phyloP scores from a whole-genome alignment of 202 grass and related monocot species.

The Brachypodium distachyon region DNA sequence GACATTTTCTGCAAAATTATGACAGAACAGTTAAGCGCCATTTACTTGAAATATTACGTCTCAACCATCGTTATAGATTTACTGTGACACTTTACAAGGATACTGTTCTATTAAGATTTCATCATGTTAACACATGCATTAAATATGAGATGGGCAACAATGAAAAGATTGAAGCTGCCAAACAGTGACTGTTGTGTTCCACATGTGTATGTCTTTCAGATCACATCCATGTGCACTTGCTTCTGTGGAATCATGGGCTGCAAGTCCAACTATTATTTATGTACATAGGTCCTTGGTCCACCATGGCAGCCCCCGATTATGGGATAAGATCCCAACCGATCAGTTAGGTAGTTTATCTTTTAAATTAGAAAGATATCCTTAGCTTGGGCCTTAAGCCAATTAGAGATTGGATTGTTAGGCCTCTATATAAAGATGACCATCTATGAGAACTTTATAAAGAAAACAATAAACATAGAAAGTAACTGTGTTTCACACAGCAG shows the following conservation, averaged over 20 bases:
- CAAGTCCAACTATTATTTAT: too few species aligned
- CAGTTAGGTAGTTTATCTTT: too few species aligned
- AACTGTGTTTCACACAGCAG: not conserved
- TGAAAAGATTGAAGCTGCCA: not conserved
- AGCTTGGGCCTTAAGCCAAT: too few species aligned
- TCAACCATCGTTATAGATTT: not conserved
- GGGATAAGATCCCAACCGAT: too few species aligned
- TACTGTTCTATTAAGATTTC: not conserved
- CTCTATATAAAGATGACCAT: too few species aligned
- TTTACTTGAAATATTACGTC: constrained; percentile 9
- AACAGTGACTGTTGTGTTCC: not conserved
- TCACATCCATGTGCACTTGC: not conserved
- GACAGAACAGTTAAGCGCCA: constrained; percentile 9
- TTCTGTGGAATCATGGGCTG: not conserved
- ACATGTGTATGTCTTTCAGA: not conserved
- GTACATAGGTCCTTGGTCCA: too few species aligned
- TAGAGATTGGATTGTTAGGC: too few species aligned
- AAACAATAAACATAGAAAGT: not conserved
- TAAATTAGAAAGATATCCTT: too few species aligned
- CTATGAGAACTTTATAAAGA: not conserved
- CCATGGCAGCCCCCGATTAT: too few species aligned
- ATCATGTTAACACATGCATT: not conserved
- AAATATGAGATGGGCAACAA: not conserved
- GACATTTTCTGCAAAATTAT: constrained; percentile 94
- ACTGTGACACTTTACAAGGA: not conserved